These are phyloP conservation scores for Gremmenia infestans DNA, from an alignment of 2,329 filamentous ascomycete genomes.

Conservation along the genomic window DNA sequence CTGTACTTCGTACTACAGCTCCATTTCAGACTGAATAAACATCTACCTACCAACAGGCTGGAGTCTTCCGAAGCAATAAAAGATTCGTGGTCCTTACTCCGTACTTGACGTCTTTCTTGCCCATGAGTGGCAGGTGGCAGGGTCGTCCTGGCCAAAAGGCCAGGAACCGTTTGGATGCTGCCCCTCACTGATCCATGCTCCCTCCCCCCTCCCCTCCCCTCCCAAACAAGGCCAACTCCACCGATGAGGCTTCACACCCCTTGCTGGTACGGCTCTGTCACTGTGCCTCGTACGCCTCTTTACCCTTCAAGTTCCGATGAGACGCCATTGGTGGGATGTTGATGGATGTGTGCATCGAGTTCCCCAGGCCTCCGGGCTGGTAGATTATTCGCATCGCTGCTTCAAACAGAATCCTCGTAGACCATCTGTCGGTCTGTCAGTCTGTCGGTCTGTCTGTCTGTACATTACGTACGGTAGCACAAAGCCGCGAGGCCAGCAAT, in stretches of 20 bases:
- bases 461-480: background rate
- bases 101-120: background rate
- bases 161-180: slow-evolving; percentile 6
- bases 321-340: slow-evolving; percentile 7
- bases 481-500: background rate
- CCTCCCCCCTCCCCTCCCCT: too few relatives aligned
- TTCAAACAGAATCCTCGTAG: background rate
- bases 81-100: background rate
- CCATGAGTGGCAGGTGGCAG: background rate
- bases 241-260: slow-evolving; percentile 1
- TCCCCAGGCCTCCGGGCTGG: slow-evolving; percentile 6
- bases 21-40: too few relatives aligned
- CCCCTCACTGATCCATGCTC: background rate
- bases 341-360: background rate
- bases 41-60: background rate
- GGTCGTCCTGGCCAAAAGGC: background rate
- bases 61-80: background rate
- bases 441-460: too few relatives aligned
- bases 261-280: background rate
- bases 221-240: background rate
- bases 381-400: slow-evolving; percentile 6
- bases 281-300: background rate
- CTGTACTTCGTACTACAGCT: background rate
- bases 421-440: too few relatives aligned
- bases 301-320: background rate